Base-by-base conservation (phyloP, 2,329 filamentous ascomycete genomes). In the Alternaria sp. region DNA sequence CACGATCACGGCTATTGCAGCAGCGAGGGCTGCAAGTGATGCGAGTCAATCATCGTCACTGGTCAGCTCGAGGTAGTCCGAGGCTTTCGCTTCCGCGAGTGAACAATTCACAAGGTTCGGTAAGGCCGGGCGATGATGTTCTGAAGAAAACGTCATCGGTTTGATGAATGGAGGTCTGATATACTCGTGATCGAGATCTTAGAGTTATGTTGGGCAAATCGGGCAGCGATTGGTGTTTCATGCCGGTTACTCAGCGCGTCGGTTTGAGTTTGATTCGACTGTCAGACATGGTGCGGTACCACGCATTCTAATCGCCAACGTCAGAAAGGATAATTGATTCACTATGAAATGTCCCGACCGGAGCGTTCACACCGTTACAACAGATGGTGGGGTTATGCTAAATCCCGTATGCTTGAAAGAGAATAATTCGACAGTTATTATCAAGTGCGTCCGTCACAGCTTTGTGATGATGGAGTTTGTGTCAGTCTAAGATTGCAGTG, bases 1-100 rank as follows among this genome's bases (percentile, higher is more conserved):
- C 47, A 73, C 63, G 62, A 54, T 58, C 23, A 64, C 66, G 47
- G 71, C 72, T 23, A 54, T 75, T 36, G 71, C 72, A 26, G 69
- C 68, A 49, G 67, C 64, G 25, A 66, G 60, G 26, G 56, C 49
- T 23, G 67, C 64, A 26, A 71, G 63, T 23, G 60, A 64, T 30
- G 61, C 57, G 49, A 63, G 61, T 36, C 66, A 65, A 10, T 30
- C 36, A 40, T 26, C 5, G 11, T 44, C 32, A 36, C 32, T n/a
- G 32, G 32, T 36, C 19, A 17, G 57, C 44, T 62, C 59, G 45
- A 44, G 58, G 49, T 32, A 62, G 50, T 21, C 58, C 60, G 23
- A 61, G 53, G 50, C 15, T 51, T 6, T 65, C 64, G 13, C 60
- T 25, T 13, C 44, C 57, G 21, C 63, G 30, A 43, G 30, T 57